Base-by-base conservation (phyloP, 2,329 filamentous ascomycete genomes). In the Cryphonectria parasitica region DNA sequence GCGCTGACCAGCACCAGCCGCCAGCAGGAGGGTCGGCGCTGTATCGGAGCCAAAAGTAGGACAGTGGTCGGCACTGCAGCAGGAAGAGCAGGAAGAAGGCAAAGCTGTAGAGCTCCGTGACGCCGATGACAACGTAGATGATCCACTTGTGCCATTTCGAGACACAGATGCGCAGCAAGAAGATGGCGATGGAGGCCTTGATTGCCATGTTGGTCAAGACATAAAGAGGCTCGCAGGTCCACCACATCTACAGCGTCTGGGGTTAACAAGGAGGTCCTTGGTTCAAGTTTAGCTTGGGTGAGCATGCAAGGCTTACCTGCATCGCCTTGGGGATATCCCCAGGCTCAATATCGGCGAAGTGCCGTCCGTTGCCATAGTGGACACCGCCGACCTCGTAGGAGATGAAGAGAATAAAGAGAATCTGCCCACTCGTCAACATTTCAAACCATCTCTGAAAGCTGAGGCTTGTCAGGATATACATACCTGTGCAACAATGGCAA, bases 181-280 rank as follows among this genome's bases (percentile, higher is more conserved):
- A 62, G 58, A 62, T 34, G 15, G 31, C 58, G 58, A 62, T 62
- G 31, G 31, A 36, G 58, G 58, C 58, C 58, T 62, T 62, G 58
- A 62, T 62, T 15, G 34, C 31, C 58, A 62, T 62, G 19, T 62
- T 62, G 17, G 58, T 17, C 3, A 62, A 22, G 28, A 62, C 58
- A 36, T 62, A 62, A 15, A 19, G 19, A 13, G 58, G 58, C 31
- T 62, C 58, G 8, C 58, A 62, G 4, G 58, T 62, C 58, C 58
- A 62, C 58, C 58, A 62, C 58, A 62, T 62, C 58, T 62, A 31
- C 3, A 61, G 15, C 31, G 8, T 10, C 13, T 10, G 17, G 25
- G 19, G 58, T 61, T 15, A 45, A 45, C 43, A 45, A 2, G 43
- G 17, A 22, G 17, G 7, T 45, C 43, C 43, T 22, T 13, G 54